Evolutionary conservation across 2,329 filamentous ascomycete genomes (phyloP).

Genomic region (Fusarium sp.): DNA sequence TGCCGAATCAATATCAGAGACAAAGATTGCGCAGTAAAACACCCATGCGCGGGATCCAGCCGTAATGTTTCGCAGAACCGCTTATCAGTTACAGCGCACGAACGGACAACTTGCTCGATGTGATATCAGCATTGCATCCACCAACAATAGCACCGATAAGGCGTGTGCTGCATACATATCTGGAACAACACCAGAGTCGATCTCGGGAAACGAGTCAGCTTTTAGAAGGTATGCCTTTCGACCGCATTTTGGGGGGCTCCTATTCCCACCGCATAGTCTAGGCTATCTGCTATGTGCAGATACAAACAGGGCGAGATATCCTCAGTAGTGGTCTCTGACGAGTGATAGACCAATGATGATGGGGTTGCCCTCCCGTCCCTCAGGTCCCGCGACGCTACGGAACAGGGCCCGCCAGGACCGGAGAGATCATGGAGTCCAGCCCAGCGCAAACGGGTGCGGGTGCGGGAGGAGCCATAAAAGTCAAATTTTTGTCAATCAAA

Average conservation of each 20-base stretch:
- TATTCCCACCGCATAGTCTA: no score
- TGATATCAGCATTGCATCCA: slow-evolving; percentile 1
- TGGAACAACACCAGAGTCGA: slow-evolving; percentile 10
- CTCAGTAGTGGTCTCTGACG: slow-evolving; percentile 5
- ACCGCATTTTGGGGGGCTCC: neutral
- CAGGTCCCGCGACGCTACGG: slow-evolving; percentile 40
- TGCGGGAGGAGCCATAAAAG: slow-evolving; percentile 36
- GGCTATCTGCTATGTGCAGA: no score
- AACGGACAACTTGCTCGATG: slow-evolving; percentile 13
- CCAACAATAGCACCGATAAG: slow-evolving; percentile 25
- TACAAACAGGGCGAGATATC: neutral
- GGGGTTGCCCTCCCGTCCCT: slow-evolving; percentile 30
- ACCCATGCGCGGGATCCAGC: neutral
- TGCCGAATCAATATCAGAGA: neutral
- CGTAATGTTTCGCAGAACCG: neutral
- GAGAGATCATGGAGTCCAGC: slow-evolving; percentile 9
- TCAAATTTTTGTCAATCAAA: slow-evolving; percentile 28
- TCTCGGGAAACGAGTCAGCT: neutral
- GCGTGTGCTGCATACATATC: slow-evolving; percentile 13
- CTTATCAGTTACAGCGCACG: slow-evolving; percentile 10
- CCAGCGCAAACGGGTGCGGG: slow-evolving; percentile 13
- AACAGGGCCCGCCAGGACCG: slow-evolving; percentile 35
- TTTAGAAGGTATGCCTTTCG: slow-evolving; percentile 1
- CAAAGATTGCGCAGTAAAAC: neutral
- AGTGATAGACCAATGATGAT: slow-evolving; percentile 27